phyloP scores from a whole-genome alignment of 1,284 basidiomycete species.

The Ustilago sp. region DNA sequence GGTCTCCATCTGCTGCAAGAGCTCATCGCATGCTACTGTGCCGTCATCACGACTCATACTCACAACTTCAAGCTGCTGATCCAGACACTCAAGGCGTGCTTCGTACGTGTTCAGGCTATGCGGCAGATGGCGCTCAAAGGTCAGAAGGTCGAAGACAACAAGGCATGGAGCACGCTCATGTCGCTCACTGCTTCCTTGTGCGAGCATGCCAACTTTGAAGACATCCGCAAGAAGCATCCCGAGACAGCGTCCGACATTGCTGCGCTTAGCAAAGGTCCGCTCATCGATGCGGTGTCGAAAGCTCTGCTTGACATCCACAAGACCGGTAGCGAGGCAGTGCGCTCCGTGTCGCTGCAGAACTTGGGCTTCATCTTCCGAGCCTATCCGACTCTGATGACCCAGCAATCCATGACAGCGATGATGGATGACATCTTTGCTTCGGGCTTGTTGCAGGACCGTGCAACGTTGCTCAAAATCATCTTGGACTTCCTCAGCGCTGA shows the following conservation, averaged over 20 bases:
- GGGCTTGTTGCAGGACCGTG: conserved; percentile 78
- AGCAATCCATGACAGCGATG: conserved; percentile 80
- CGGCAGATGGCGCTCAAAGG: conserved; percentile 34
- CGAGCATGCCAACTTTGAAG: conserved; percentile 89
- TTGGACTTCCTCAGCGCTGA: conserved; percentile 74
- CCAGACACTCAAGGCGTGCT: conserved; percentile 72
- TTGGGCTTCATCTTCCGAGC: conserved; percentile 90
- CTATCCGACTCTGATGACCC: conserved; percentile 87
- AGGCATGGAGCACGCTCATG: conserved; percentile 51
- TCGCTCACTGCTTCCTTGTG: conserved; percentile 75
- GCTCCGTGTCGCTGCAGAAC: conserved; percentile 79
- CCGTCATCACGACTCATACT: conserved; percentile 84
- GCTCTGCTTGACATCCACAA: conserved; percentile 79
- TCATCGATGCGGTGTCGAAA: conserved; percentile 84
- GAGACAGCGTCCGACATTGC: conserved; percentile 43
- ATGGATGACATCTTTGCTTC: conserved; percentile 88
- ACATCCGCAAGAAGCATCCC: conserved; percentile 73
- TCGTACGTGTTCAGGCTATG: conserved; percentile 44
- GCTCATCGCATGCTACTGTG: conserved; percentile 89
- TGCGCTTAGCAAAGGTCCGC: conserved; percentile 73
- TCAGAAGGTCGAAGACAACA: conserved; percentile 44
- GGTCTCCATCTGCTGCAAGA: conserved; percentile 75
- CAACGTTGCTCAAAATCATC: conserved; percentile 84
- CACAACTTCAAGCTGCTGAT: conserved; percentile 83
- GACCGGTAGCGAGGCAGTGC: conserved; percentile 75